Conservation (phyloP, 1,284 basidiomycete genomes). For the Puccinia coronata region DNA sequence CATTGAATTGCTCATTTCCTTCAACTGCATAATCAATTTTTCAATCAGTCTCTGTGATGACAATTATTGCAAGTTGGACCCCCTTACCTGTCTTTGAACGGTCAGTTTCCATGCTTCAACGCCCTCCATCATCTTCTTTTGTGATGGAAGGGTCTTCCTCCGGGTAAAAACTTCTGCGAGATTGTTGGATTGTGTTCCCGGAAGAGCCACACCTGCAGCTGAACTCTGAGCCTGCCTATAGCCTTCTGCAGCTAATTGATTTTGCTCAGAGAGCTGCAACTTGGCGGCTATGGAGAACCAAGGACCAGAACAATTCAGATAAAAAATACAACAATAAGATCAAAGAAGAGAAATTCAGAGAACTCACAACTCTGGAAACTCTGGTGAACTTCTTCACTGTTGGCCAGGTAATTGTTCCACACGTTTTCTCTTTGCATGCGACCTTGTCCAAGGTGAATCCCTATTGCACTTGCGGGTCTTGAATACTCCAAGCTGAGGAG, state of each 20-base stretch:
- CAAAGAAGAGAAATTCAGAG: background rate
- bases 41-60: background rate
- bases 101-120: background rate
- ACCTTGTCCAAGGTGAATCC: background rate
- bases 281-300: background rate
- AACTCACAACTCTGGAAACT: background rate
- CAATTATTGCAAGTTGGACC: background rate
- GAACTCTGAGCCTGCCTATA: background rate
- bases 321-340: background rate
- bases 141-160: background rate
- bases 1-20: background rate
- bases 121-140: background rate
- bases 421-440: background rate
- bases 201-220: background rate
- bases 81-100: background rate
- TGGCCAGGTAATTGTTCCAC: background rate
- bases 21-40: background rate
- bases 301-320: background rate
- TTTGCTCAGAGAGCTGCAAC: background rate
- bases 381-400: background rate
- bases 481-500: conserved; percentile 8
- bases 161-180: background rate
- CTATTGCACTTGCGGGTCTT: background rate
- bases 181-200: background rate
- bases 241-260: background rate